phyloP scores from a whole-genome alignment of 352 stramenopile genomes.

The Globisporangium spinosum region DNA sequence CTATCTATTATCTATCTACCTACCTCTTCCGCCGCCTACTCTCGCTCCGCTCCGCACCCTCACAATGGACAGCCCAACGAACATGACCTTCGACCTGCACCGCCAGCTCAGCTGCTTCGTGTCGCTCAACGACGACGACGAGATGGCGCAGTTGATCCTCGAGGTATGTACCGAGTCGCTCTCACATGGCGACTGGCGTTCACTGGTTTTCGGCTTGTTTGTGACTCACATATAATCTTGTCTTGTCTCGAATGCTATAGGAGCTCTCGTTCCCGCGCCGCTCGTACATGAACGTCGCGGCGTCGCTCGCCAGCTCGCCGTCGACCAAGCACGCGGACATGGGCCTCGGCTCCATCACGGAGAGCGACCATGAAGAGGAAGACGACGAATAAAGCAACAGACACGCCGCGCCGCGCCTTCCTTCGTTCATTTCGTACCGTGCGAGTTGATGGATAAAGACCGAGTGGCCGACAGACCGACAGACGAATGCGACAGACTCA shows the following conservation, averaged over 20 bases:
- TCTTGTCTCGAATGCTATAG: slow-evolving; percentile 23
- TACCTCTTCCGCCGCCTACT: neutral
- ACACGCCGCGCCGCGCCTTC: neutral
- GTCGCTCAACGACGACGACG: slow-evolving; percentile 59
- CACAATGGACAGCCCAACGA: slow-evolving; percentile 35
- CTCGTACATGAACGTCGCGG: slow-evolving; percentile 56
- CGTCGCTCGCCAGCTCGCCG: slow-evolving; percentile 58
- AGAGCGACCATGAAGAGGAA: slow-evolving; percentile 57
- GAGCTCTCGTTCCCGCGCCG: slow-evolving; percentile 57
- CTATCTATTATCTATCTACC: neutral
- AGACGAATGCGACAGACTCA: neutral
- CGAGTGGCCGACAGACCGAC: neutral
- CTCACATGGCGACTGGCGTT: neutral
- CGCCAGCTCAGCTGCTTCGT: slow-evolving; percentile 77
- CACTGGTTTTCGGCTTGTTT: neutral
- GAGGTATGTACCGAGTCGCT: slow-evolving; percentile 34
- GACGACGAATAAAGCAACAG: slow-evolving; percentile 14
- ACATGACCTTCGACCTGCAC: slow-evolving; percentile 36
- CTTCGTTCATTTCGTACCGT: neutral
- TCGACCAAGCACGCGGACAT: slow-evolving; percentile 45
- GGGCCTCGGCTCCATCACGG: slow-evolving; percentile 66
- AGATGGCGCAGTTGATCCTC: slow-evolving; percentile 73
- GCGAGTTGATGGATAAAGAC: neutral
- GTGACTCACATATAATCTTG: neutral
- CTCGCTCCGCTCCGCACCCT: neutral